Evolutionary conservation across 2,329 filamentous ascomycete genomes (phyloP).

Genomic region (Aspergillus fumigatus): DNA sequence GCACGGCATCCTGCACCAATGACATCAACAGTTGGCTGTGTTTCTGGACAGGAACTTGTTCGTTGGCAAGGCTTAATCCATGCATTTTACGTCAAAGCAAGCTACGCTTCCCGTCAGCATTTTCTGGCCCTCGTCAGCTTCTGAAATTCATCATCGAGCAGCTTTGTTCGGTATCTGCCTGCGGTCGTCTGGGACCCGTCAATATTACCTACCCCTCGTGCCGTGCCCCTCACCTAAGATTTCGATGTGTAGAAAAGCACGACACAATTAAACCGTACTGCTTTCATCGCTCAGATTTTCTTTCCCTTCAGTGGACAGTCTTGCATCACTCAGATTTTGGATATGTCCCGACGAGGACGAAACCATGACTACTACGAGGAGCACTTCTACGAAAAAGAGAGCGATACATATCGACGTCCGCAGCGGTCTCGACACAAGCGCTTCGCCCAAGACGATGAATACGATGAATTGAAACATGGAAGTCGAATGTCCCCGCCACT

Average conservation of each 20-base stretch:
- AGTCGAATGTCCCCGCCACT: constrained; percentile 33
- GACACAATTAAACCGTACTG: background rate
- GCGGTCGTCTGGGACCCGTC: background rate
- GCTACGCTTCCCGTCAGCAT: background rate
- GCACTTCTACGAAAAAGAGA: constrained; percentile 27
- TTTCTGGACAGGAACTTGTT: background rate
- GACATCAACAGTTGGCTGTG: constrained; percentile 22
- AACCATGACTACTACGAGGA: constrained; percentile 27
- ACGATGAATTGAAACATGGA: constrained; percentile 22
- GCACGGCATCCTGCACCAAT: constrained; percentile 36
- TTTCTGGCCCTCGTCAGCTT: background rate
- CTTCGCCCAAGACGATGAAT: constrained; percentile 24
- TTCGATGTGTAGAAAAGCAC: background rate
- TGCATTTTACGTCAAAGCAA: background rate
- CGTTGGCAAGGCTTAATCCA: background rate
- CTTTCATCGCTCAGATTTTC: background rate
- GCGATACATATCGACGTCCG: constrained; percentile 18
- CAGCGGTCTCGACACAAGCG: constrained; percentile 23
- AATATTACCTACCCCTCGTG: background rate
- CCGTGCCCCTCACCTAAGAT: background rate
- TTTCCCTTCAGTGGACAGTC: background rate
- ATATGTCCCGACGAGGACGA: constrained; percentile 30
- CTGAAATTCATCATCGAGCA: background rate
- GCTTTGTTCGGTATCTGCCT: background rate
- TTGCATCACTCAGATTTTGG: background rate